Conservation (phyloP, 495 filamentous ascomycete genomes). For the Trichoderma gamsii region DNA sequence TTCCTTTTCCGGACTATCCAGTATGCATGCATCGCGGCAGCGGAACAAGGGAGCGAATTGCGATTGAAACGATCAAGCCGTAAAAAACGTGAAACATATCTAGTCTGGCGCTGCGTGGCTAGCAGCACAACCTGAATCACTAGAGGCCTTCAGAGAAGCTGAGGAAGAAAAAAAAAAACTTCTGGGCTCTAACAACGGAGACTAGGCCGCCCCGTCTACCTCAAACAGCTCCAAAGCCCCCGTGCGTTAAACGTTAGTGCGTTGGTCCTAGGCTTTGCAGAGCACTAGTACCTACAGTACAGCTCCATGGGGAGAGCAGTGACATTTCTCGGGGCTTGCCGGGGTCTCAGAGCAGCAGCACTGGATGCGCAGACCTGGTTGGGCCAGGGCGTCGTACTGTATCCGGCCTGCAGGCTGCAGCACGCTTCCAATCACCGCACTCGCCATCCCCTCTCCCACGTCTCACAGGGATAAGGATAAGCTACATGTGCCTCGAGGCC, state of each 20-base stretch:
- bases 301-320: background rate
- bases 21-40: too few species aligned
- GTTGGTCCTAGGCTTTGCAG: background rate
- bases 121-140: too few species aligned
- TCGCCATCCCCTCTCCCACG: background rate
- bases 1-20: background rate
- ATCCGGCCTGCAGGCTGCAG: constrained; percentile 13
- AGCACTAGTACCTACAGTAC: background rate
- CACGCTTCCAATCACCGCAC: constrained; percentile 3
- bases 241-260: background rate
- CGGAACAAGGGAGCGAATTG: too few species aligned
- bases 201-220: background rate
- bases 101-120: too few species aligned
- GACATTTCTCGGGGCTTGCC: background rate
- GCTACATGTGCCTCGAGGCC: background rate
- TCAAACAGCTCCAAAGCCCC: background rate
- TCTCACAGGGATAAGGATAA: constrained; percentile 6
- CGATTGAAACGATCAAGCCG: too few species aligned
- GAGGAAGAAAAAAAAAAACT: background rate
- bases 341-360: background rate
- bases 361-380: background rate
- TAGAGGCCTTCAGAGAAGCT: too few species aligned
- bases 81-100: too few species aligned
- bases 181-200: constrained; percentile 2
- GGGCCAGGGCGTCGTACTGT: constrained; percentile 9